A percentile compares a stretch with the other conserved stretches of the same genome.
Conservation (phyloP, 495 filamentous ascomycete genomes). For the Xylaria intraflava region DNA sequence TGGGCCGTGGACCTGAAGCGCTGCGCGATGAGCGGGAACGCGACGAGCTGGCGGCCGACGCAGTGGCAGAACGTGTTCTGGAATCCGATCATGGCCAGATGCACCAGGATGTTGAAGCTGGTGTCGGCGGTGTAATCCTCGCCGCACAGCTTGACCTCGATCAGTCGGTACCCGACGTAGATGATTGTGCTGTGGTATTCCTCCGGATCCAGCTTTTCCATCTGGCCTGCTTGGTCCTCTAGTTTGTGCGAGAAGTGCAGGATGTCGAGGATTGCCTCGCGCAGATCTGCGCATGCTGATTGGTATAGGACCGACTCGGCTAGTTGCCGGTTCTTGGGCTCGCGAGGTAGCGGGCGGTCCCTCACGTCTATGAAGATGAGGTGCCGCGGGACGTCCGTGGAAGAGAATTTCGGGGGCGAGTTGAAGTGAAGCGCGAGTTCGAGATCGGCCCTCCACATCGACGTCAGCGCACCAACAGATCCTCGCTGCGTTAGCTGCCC, state of each 20-base stretch:
- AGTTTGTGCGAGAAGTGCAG: background rate
- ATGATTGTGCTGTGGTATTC: background rate
- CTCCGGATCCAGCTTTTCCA: background rate
- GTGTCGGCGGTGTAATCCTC: background rate
- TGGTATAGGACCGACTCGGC: background rate
- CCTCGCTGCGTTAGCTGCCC: background rate
- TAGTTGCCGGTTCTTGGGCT: background rate
- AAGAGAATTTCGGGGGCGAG: background rate
- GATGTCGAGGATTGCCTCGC: background rate
- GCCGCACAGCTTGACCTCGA: background rate
- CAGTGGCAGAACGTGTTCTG: slow-evolving; percentile 1
- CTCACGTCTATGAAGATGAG: background rate
- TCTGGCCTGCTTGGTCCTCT: background rate
- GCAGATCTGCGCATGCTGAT: background rate
- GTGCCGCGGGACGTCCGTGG: background rate
- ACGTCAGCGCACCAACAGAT: background rate
- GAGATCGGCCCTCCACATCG: background rate
- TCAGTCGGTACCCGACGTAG: slow-evolving; percentile 5
- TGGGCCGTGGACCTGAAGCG: background rate
- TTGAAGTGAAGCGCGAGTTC: slow-evolving; percentile 1
- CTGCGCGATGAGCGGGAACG: background rate
- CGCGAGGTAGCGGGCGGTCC: background rate
- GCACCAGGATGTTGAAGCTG: background rate
- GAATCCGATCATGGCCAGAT: background rate
- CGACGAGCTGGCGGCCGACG: background rate